phyloP scores from a whole-genome alignment of 306 rosid species.

The Trichosanthes truncata region DNA sequence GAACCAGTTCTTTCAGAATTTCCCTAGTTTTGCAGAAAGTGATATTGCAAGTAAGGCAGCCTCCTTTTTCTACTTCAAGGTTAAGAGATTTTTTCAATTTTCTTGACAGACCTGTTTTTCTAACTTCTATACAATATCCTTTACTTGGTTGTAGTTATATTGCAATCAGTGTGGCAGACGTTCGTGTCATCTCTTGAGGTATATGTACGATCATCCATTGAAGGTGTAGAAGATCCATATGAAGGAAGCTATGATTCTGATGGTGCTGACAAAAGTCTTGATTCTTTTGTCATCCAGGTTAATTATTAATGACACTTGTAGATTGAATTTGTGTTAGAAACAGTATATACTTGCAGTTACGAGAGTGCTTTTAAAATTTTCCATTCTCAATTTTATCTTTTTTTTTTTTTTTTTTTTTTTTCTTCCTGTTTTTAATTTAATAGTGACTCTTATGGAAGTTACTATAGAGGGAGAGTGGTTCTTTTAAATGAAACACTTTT shows the following conservation, averaged over 20 bases:
- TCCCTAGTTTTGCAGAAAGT: slow-evolving; percentile 56
- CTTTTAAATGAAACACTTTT: neutral
- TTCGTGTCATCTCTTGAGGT: slow-evolving; percentile 65
- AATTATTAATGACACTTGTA: slow-evolving; percentile 1
- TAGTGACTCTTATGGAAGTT: neutral
- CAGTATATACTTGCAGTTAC: neutral
- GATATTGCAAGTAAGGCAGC: slow-evolving; percentile 55
- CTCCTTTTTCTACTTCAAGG: neutral
- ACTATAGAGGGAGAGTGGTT: neutral
- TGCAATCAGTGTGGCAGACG: slow-evolving; percentile 82
- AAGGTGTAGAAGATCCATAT: slow-evolving; percentile 60
- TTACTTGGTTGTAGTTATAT: slow-evolving; percentile 43
- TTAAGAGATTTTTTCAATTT: slow-evolving; percentile 13
- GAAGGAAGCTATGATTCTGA: slow-evolving; percentile 96
- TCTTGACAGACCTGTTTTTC: slow-evolving; percentile 14
- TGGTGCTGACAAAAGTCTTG: slow-evolving; percentile 86
- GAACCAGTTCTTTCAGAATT: slow-evolving; percentile 78
- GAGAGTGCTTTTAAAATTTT: neutral
- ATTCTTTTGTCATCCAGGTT: slow-evolving; percentile 88
- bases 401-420: neutral
- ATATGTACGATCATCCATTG: slow-evolving; percentile 60
- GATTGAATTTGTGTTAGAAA: neutral
- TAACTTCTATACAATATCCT: slow-evolving; percentile 7
- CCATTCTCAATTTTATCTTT: neutral
- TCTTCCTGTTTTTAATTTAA: neutral